Evolutionary conservation across 805 yeast genomes (phyloP), one percentile per base, ranked within the genome.

Genomic region (Wickerhamomyces sydowiorum): DNA sequence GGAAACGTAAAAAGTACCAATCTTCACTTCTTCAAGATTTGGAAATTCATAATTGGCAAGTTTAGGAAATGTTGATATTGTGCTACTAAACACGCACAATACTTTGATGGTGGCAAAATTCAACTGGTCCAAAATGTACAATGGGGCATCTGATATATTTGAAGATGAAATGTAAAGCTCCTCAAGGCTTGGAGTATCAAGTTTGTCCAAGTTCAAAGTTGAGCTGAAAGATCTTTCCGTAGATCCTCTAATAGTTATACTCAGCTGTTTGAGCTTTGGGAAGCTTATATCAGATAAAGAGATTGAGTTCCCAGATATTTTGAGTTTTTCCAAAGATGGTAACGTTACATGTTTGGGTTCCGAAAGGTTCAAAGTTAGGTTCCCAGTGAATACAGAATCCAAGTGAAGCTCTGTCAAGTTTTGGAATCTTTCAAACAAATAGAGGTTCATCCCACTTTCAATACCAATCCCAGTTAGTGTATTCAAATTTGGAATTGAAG

Each of bases 301-400:
- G 3, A 54, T 28, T 6, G 57, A 46, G 35, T 54, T 55, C 5
- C 60, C 60, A 5, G 44, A 43, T 3, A 55, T 47, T 10, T 39
- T 37, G 17, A 55, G 36, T 0, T 19, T 33, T 30, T 22, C 41
- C 24, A 55, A 38, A 7, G 30, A 41, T 7, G 17, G 12, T 25
- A 54, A 31, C 4, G 17, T 23, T 2, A 46, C 43, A 8, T 8
- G 13, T 14, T n/a, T 22, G 12, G 39, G 29, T 27, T 18, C 14
- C 4, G 40, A 36, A 10, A 40, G 19, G 22, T 46, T 39, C 6
- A 39, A 17, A 18, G 33, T 42, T 17, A 37, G 25, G 27, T 45
- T 45, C 2, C 51, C 56, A 8, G 51, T 43, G 29, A 42, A 52
- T 9, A 53, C 53, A 20, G 53, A 47, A 33, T 55, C 51, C 29